Conservation (phyloP, 208 protist genomes). For the Trypanosoma congolense region DNA sequence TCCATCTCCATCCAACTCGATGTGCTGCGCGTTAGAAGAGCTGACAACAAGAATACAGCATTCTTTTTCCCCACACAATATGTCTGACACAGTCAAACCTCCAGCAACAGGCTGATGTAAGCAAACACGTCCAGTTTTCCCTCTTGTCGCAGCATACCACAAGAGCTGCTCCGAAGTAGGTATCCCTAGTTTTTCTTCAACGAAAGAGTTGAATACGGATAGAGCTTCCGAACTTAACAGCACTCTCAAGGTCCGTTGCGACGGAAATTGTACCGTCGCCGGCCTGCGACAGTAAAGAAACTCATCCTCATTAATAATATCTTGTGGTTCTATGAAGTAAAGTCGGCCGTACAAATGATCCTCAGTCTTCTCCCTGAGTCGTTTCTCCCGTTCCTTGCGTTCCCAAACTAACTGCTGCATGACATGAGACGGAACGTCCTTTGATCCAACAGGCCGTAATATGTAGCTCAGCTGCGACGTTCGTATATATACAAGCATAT, state of each 20-base stretch:
- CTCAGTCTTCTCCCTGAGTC: conserved; percentile 55
- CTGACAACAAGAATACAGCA: conserved; percentile 72
- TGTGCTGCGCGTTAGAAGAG: conserved; percentile 26
- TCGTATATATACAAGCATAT: conserved; percentile 90
- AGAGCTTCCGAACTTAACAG: conserved; percentile 58
- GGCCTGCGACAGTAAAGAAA: conserved; percentile 45
- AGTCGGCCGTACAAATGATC: conserved; percentile 80
- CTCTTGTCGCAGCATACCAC: conserved; percentile 48
- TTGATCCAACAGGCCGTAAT: conserved; percentile 44
- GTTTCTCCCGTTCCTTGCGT: conserved; percentile 42
- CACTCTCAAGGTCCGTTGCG: conserved; percentile 50
- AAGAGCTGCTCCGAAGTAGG: conserved; percentile 37
- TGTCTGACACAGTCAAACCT: conserved; percentile 52
- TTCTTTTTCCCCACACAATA: conserved; percentile 50
- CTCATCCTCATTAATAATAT: conserved; percentile 60
- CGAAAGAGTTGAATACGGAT: conserved; percentile 49
- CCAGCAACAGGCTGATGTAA: conserved; percentile 45
- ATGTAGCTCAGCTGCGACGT: conserved; percentile 58
- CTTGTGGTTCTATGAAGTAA: conserved; percentile 56
- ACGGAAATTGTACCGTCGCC: conserved; percentile 44
- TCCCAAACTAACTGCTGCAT: conserved; percentile 56
- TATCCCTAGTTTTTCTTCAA: conserved; percentile 33
- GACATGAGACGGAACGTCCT: conserved; percentile 75
- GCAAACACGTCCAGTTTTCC: conserved; percentile 19
- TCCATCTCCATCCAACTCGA: conserved; percentile 26